Conservation (phyloP, 495 filamentous ascomycete genomes). For the Xylaria palmicola region DNA sequence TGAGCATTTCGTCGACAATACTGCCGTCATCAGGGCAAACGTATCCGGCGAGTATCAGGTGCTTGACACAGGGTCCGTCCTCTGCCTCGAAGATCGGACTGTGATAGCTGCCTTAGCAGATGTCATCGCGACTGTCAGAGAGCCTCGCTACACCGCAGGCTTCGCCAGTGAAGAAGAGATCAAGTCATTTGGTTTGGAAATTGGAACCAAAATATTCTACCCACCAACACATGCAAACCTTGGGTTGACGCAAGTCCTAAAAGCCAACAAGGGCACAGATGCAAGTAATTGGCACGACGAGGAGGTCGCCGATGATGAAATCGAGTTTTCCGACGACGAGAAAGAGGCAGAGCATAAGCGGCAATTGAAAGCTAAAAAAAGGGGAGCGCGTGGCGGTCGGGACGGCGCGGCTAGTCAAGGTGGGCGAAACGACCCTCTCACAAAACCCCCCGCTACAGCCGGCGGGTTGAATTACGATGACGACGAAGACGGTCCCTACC, state of each 20-base stretch:
- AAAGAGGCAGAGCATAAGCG: constrained; percentile 80
- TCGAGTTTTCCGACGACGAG: constrained; percentile 96
- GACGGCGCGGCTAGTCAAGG: constrained; percentile 31
- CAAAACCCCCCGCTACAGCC: constrained; percentile 31
- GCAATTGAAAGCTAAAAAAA: constrained; percentile 60
- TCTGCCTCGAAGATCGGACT: constrained; percentile 73
- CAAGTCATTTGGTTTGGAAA: constrained; percentile 57
- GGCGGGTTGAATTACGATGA: constrained; percentile 47
- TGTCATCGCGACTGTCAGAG: constrained; percentile 75
- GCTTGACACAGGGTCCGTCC: constrained; percentile 75
- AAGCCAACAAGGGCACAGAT: constrained; percentile 78
- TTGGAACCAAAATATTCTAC: constrained; percentile 73
- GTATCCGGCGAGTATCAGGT: constrained; percentile 78
- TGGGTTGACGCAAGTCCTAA: constrained; percentile 79
- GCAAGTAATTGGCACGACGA: constrained; percentile 94
- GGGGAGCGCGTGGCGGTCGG: constrained; percentile 38
- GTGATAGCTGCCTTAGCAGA: constrained; percentile 80
- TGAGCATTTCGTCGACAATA: constrained; percentile 70
- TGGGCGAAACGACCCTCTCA: constrained; percentile 36
- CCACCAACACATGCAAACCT: constrained; percentile 70
- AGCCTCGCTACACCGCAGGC: constrained; percentile 76
- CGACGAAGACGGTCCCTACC: constrained; percentile 67
- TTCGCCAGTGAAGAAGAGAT: constrained; percentile 68
- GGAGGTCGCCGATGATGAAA: constrained; percentile 78
- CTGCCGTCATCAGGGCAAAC: constrained; percentile 75